Percentiles rank a stretch among this genome's conserved stretches.
phyloP scores from a whole-genome alignment of 2,329 filamentous ascomycete species.

The Paracoccidioides lutzii region DNA sequence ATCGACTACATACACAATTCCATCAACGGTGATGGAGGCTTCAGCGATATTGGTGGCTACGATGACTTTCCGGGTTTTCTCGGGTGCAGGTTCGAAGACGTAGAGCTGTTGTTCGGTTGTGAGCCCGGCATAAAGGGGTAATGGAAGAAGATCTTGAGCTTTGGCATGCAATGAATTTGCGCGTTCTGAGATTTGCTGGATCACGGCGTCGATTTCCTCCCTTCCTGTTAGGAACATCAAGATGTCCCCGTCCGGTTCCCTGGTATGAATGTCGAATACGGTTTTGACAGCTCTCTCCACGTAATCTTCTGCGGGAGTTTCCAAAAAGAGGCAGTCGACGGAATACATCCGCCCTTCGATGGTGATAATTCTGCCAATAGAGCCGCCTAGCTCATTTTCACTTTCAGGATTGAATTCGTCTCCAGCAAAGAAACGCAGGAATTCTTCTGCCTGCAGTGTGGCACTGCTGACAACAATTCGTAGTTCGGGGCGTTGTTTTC shows the following conservation, averaged over 20 bases:
- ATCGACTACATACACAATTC: conserved; percentile 83
- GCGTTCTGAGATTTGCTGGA: conserved; percentile 67
- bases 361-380: conserved; percentile 56
- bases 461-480: conserved; percentile 87
- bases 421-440: conserved; percentile 61
- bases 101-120: conserved; percentile 89
- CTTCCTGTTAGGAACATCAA: conserved; percentile 83
- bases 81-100: conserved; percentile 72
- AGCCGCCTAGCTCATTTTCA: conserved; percentile 27
- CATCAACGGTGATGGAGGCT: conserved; percentile 86
- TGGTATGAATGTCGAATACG: conserved; percentile 73
- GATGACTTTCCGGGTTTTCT: conserved; percentile 78
- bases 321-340: conserved; percentile 73
- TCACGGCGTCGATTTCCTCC: conserved; percentile 75
- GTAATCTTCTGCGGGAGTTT: conserved; percentile 71
- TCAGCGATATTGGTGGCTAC: conserved; percentile 94
- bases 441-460: conserved; percentile 79
- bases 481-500: conserved; percentile 64
- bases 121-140: conserved; percentile 82
- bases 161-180: conserved; percentile 49
- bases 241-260: conserved; percentile 73
- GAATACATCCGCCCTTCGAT: conserved; percentile 80
- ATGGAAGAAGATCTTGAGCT: conserved; percentile 48
- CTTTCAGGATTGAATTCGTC: conserved; percentile 26
- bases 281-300: conserved; percentile 70